Base-by-base conservation (phyloP, 257 asterid species). In the Nicotiana benthamiana region DNA sequence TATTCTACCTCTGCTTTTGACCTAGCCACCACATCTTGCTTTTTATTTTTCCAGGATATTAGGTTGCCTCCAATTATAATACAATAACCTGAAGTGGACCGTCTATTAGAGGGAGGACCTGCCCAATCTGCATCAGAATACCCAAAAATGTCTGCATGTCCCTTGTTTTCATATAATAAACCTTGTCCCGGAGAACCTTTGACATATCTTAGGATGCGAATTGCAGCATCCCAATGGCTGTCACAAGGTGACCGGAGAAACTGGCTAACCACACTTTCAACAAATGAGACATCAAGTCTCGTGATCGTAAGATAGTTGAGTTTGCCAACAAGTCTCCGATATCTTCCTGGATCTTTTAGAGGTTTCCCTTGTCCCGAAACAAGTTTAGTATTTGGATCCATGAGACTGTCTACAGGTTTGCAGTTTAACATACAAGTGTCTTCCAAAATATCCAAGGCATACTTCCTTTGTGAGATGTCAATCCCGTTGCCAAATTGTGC, bases 221-320 rank as follows among this genome's bases (percentile, higher is more conserved):
- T 22, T 10, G 76, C 26, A 1, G 53, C 61, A 20, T 63, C 9
- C 80, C 24, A 74, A 9, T 82, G 48, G 16, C 16, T n/a, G 11
- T 40, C 68, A 24, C 4, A 30, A 9, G 80, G 30, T 7, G 87
- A 82, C 0, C 32, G 5, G 64, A 79, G 65, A 30, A 22, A 60
- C 11, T 70, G 70, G 22, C 64, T 68, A 3, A 54, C 7, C 5
- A 67, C 57, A 40, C 52, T 36, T 1, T 70, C 34, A 4, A 16
- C 5, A 36, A 34, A 66, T 10, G 75, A 61, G n/a, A 82, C 76
- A 18, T 66, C 75, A 6, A 24, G 76, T 9, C 16, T 20, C 9
- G 75, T 40, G 11, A 53, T 24, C 6, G 8, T 77, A 10, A 77
- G 85, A 66, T 77, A 66, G 32, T 54, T 82, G 8, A 82, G 16